A percentile compares a stretch with the other conserved stretches of the same genome.
phyloP scores from a whole-genome alignment of 805 yeast species.

The Saccharomycopsis oosterbeekiorum region DNA sequence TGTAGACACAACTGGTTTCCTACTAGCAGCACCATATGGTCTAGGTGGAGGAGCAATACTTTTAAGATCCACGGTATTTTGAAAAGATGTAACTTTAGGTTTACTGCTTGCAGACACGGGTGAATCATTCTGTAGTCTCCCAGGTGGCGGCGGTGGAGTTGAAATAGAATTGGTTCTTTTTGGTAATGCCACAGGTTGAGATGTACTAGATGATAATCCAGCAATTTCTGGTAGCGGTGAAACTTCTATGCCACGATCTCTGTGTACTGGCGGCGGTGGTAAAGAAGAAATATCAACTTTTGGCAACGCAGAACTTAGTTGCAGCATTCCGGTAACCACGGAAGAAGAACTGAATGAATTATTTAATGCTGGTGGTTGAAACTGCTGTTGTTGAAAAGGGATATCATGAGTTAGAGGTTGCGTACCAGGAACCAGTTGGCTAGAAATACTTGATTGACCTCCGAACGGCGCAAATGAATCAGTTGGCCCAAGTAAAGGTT shows the following conservation, averaged over 20 bases:
- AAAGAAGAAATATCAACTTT: constrained; percentile 20
- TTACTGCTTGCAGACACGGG: neutral
- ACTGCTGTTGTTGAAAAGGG: neutral
- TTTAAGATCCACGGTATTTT: neutral
- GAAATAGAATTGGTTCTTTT: neutral
- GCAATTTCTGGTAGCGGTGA: neutral
- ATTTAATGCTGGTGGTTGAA: neutral
- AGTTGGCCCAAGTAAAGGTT: no score
- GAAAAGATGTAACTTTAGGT: neutral
- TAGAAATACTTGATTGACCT: no score
- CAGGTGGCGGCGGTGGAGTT: neutral
- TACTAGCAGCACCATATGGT: neutral
- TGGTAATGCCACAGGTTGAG: neutral
- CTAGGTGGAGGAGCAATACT: constrained; percentile 11
- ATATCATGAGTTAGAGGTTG: no score
- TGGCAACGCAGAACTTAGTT: neutral
- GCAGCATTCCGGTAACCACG: constrained; percentile 1
- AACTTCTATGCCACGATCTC: constrained; percentile 21
- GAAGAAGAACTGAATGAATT: constrained; percentile 3
- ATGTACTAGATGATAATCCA: neutral
- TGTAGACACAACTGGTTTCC: neutral
- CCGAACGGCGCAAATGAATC: no score
- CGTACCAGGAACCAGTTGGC: no score
- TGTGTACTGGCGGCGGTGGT: constrained; percentile 35
- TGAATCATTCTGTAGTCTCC: neutral